Conservation (phyloP, 306 rosid species). For the Cercis canadensis region DNA sequence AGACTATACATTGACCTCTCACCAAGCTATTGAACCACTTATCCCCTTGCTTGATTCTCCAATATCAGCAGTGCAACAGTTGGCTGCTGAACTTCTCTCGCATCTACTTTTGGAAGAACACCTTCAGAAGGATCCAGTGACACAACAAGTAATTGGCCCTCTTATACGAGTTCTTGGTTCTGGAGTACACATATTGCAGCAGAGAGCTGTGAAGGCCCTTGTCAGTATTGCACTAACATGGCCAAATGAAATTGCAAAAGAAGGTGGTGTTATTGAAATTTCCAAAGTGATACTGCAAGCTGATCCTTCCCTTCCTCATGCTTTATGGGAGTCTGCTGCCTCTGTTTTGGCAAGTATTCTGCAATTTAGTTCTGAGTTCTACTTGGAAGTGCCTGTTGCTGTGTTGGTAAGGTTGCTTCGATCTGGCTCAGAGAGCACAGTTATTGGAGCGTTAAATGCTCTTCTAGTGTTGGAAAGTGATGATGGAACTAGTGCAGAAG, state of each 20-base stretch:
- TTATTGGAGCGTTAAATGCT: slow-evolving; percentile 92
- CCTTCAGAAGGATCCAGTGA: slow-evolving; percentile 88
- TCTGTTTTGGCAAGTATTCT: slow-evolving; percentile 90
- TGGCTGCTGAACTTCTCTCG: slow-evolving; percentile 96
- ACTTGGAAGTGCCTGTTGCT: slow-evolving; percentile 96
- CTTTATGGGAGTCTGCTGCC: slow-evolving; percentile 98
- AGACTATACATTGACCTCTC: slow-evolving; percentile 79
- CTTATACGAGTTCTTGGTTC: slow-evolving; percentile 87
- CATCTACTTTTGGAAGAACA: slow-evolving; percentile 87
- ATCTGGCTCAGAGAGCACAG: slow-evolving; percentile 87
- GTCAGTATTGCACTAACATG: slow-evolving; percentile 90
- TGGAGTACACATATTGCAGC: slow-evolving; percentile 91
- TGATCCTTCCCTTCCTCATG: slow-evolving; percentile 95
- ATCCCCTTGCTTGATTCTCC: slow-evolving; percentile 92
- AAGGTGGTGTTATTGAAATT: slow-evolving; percentile 89
- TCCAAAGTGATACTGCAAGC: slow-evolving; percentile 94
- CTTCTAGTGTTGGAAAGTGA: slow-evolving; percentile 95
- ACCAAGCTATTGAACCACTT: slow-evolving; percentile 89
- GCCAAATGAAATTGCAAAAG: slow-evolving; percentile 99
- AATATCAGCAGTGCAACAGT: slow-evolving; percentile 90
- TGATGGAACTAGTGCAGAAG: slow-evolving; percentile 92
- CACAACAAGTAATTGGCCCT: slow-evolving; percentile 90
- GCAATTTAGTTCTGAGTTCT: slow-evolving; percentile 97
- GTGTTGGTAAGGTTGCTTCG: slow-evolving; percentile 96
- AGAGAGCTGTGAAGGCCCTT: slow-evolving; percentile 97